These are phyloP conservation scores for Quercus phellos DNA, from an alignment of 331 rosid species.

Conservation along the genomic window DNA sequence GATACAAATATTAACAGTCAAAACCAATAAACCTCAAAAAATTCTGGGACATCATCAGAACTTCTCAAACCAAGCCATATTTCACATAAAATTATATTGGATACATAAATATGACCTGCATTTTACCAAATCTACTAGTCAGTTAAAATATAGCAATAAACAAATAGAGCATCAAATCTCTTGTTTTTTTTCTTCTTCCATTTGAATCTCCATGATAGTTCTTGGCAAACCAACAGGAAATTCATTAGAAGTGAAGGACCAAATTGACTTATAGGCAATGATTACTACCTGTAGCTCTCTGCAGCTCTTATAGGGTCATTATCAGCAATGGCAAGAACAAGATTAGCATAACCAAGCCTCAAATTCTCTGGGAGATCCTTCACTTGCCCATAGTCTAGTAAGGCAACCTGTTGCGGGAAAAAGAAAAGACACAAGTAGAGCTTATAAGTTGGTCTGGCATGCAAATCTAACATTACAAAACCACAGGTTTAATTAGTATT, in stretches of 20 bases:
- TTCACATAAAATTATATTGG: not conserved
- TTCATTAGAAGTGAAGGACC: not conserved
- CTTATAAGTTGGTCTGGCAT: constrained; percentile 2
- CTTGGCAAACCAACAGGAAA: not conserved
- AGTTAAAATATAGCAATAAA: not conserved
- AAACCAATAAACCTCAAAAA: not conserved
- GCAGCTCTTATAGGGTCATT: constrained; percentile 56
- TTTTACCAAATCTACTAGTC: not conserved
- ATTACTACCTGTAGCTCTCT: constrained; percentile 73
- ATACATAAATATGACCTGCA: not conserved
- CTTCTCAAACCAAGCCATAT: not conserved
- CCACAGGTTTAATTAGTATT: not conserved
- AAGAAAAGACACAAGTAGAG: constrained; percentile 12
- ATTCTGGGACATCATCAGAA: not conserved
- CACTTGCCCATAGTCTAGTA: constrained; percentile 97
- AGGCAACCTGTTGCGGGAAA: constrained; percentile 60
- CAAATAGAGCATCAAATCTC: not conserved
- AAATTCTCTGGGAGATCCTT: constrained; percentile 88
- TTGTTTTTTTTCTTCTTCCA: not conserved
- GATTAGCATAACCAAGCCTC: constrained; percentile 94
- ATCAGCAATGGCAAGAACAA: constrained; percentile 83
- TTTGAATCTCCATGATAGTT: not conserved
- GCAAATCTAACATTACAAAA: not conserved
- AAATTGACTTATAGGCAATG: not conserved
- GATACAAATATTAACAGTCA: constrained; percentile 11